Evolutionary conservation across 2,329 filamentous ascomycete genomes (phyloP).

Genomic region (Cladosporium sphaerospermum): DNA sequence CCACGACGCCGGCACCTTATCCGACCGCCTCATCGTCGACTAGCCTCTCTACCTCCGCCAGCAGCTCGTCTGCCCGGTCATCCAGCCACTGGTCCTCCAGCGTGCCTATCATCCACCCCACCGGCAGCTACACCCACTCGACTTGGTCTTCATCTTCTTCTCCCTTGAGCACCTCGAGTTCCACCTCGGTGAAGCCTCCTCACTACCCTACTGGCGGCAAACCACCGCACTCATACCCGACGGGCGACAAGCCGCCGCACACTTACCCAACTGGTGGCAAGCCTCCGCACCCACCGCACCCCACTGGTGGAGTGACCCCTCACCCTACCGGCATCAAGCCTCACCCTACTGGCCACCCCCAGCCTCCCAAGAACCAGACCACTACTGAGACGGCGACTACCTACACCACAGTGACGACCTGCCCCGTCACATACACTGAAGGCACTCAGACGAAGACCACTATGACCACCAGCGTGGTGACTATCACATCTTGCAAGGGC

Average conservation of each 20-base stretch:
- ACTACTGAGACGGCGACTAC: constrained; percentile 10
- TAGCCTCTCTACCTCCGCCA: background rate
- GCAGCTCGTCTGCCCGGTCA: constrained; percentile 5
- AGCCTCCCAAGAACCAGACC: constrained; percentile 6
- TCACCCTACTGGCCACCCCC: constrained; percentile 3
- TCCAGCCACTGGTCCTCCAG: constrained; percentile 1
- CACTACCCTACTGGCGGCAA: constrained; percentile 3
- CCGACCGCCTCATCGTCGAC: background rate
- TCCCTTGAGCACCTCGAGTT: background rate
- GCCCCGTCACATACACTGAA: constrained; percentile 9
- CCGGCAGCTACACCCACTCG: constrained; percentile 1
- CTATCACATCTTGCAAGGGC: constrained; percentile 9
- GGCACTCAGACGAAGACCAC: constrained; percentile 7
- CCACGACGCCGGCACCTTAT: background rate
- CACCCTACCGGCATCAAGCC: background rate
- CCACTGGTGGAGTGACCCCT: background rate
- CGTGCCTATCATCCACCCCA: constrained; percentile 5
- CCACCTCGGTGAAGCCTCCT: background rate
- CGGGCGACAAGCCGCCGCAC: background rate
- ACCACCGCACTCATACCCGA: background rate
- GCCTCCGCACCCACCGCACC: background rate
- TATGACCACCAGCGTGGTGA: constrained; percentile 9
- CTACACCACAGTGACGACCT: constrained; percentile 10
- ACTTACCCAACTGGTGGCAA: background rate
- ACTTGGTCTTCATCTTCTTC: constrained; percentile 3